Conservation (phyloP, 2,329 filamentous ascomycete genomes). For the Aspergillaceae sp. region DNA sequence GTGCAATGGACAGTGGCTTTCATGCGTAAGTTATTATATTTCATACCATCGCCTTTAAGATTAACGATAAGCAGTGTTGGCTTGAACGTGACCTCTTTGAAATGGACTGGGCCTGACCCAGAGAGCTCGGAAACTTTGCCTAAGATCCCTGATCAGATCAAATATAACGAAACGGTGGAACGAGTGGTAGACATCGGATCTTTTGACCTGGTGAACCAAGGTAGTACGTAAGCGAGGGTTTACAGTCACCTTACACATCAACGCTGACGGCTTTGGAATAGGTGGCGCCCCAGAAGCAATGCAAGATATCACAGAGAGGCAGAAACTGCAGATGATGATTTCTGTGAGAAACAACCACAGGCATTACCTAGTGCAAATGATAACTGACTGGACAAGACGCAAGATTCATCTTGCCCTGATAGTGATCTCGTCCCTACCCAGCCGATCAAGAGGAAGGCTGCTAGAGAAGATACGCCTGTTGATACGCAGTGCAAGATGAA, state of each 20-base stretch:
- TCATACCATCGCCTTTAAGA: background rate
- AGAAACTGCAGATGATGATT: conserved; percentile 26
- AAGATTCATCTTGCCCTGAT: conserved; percentile 15
- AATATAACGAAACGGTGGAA: conserved; percentile 18
- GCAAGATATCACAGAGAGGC: conserved; percentile 21
- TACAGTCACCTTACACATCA: background rate
- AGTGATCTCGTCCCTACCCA: conserved; percentile 24
- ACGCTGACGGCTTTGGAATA: background rate
- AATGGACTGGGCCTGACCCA: conserved; percentile 19
- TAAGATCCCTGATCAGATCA: conserved; percentile 21
- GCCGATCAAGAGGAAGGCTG: conserved; percentile 6
- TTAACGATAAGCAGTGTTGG: conserved; percentile 17
- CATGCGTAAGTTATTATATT: conserved; percentile 27
- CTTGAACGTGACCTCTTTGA: conserved; percentile 26
- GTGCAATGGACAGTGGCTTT: conserved; percentile 29
- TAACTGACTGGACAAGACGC: conserved; percentile 7
- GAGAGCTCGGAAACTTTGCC: conserved; percentile 15
- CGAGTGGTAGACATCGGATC: conserved; percentile 22
- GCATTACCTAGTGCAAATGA: background rate
- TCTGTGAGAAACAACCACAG: conserved; percentile 6
- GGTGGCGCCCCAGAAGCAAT: conserved; percentile 13
- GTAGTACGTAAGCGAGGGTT: background rate
- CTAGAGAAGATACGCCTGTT: conserved; percentile 2
- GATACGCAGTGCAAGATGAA: conserved; percentile 2
- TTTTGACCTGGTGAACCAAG: conserved; percentile 2